Conservation (phyloP, 2,329 filamentous ascomycete genomes). For the Aureobasidium uvarum region DNA sequence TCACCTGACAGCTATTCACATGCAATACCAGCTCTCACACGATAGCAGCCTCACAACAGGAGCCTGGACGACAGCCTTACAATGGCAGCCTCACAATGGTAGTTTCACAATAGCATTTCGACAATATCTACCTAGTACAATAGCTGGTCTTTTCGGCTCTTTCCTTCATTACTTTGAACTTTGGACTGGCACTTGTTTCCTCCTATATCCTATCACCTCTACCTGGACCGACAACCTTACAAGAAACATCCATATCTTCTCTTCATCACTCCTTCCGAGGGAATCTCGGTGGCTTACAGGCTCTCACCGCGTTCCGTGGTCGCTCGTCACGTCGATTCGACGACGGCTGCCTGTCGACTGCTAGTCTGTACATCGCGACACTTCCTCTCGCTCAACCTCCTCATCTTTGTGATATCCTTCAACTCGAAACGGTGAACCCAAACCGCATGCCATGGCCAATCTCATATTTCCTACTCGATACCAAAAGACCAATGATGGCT, state of each 20-base stretch:
- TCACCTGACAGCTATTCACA: neutral
- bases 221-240: neutral
- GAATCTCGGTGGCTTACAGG: neutral
- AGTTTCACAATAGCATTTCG: neutral
- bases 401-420: neutral
- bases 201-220: neutral
- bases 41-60: neutral
- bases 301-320: neutral
- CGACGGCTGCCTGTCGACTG: neutral
- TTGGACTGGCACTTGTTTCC: neutral
- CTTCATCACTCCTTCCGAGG: neutral
- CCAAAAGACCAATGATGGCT: neutral
- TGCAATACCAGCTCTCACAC: too few species aligned
- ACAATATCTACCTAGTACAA: neutral
- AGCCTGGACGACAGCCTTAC: neutral
- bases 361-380: neutral
- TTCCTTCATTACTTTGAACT: neutral
- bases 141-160: too few species aligned
- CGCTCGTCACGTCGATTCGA: neutral
- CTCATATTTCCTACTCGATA: neutral
- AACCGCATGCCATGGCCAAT: neutral
- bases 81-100: neutral
- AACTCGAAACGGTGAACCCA: neutral
- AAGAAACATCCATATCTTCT: neutral
- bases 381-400: neutral